Conservation (phyloP, 306 rosid species). For the Acacia acuminata region DNA sequence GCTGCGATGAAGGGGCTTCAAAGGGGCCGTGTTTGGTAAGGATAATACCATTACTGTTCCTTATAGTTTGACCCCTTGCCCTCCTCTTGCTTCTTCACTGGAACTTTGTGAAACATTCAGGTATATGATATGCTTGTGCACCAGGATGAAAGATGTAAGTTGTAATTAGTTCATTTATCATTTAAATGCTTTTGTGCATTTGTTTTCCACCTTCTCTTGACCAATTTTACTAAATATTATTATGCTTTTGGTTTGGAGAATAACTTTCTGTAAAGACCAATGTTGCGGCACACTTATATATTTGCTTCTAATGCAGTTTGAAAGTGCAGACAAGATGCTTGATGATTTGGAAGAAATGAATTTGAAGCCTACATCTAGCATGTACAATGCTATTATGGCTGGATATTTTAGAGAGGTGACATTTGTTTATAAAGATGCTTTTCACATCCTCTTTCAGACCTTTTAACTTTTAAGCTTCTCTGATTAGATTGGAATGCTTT, state of each 20-base stretch:
- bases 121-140: constrained; percentile 58
- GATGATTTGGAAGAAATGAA: constrained; percentile 52
- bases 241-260: constrained; percentile 2
- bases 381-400: constrained; percentile 87
- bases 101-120: constrained; percentile 45
- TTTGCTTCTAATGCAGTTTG: constrained; percentile 56
- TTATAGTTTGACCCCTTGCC: too few species aligned
- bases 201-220: constrained; percentile 11
- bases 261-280: background rate
- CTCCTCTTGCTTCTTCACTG: too few species aligned
- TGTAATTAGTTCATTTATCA: constrained; percentile 10
- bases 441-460: background rate
- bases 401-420: constrained; percentile 90
- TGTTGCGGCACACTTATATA: constrained; percentile 5
- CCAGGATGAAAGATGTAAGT: constrained; percentile 81
- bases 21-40: too few species aligned
- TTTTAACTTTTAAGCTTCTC: constrained; percentile 2
- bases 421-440: constrained; percentile 29
- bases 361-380: constrained; percentile 46
- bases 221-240: background rate
- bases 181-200: constrained; percentile 18
- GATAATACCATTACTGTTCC: too few species aligned
- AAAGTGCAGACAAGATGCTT: constrained; percentile 65
- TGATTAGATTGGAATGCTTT: background rate
- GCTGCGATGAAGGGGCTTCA: too few species aligned